Base-by-base conservation (phyloP, 805 yeast species). In the Suhomyces tanzawaensis region DNA sequence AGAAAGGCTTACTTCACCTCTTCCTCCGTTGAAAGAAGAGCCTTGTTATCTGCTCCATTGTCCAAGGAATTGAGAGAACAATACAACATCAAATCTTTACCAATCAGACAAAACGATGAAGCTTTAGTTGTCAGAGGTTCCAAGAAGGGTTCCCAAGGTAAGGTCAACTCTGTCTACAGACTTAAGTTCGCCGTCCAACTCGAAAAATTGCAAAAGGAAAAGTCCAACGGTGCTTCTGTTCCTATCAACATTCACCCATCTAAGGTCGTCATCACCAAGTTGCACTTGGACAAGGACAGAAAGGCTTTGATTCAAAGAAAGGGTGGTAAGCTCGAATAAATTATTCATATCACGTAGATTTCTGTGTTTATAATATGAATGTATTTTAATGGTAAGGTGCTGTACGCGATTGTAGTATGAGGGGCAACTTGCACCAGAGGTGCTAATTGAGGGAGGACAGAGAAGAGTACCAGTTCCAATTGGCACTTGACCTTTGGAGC, bases 1-100 rank as follows among this genome's bases (percentile, higher is more conserved):
- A 90, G 99, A 86, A 93, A 93, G 87, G 98, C 98, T 74, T 86
- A 93, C 85, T 93, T 93, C 91, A 79, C 78, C 65, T 95, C 99
- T 60, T 95, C 98, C 66, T 91, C 99, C 56, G 84, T 91, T 58
- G 87, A 77, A 67, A 87, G 97, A 79, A 87, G 98, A 79, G 77
- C 74, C 58, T 77, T 93, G 72, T 78, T 93, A 83, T 85, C 97
- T 65, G 98, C 99, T 71, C 97, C 98, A 66, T 82, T 93, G 69
- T 91, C 98, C 63, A 93, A 93, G 82, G 99, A 93, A 80, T 86
- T 93, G 76, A 85, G 95, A 73, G 95, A 84, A 73, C 83, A 93
- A 80, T 93, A 90, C 87, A 89, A 89, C 72, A 78, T 93, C 76
- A 88, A 82, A 70, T 77, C 97, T 60, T 77, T 93, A 55, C 99